Base-by-base conservation (phyloP, 768 basidiomycete species). In the Phanerochaete sordida region DNA sequence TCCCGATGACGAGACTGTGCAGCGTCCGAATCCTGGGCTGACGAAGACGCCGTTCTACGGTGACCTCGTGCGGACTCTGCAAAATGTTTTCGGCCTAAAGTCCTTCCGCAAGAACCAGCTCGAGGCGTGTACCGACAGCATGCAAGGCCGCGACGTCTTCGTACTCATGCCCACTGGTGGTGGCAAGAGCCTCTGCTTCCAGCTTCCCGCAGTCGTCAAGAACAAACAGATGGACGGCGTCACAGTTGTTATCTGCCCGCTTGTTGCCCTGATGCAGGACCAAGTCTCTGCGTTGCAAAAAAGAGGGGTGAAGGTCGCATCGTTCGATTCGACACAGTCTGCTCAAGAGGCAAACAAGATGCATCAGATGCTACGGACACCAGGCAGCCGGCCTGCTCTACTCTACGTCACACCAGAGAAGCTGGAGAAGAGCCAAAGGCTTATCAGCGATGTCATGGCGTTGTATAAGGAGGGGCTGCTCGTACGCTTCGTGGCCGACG, bases 151-250 rank as follows among this genome's bases (percentile, higher is more conserved):
- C 57, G 96, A 98, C 68, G 92, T 93, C 19, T 94, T 98, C 64
- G 92, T 98, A 19, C 81, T 98, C 8, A 95, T 98, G 85, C 97
- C 97, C 1, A 99, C 97, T 1, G 95, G 94, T 35, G 94, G 94
- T 3, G 93, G 93, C 0, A 95, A 95, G 75, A 91, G 88, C 66
- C 76, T 95, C 39, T 93, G 90, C 65, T 94, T 87, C 72, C 87
- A 98, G 71, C 85, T 98, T 1, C 97, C 97, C 0, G 95, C 94
- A 1, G 80, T 97, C 33, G 91, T 94, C 67, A 73, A 75, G 37
- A 75, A 75, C 6, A 93, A 91, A 1, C 81, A 76, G 67, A 93
- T 90, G 0, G 77, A 76, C 56, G 94, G 95, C 33, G 84, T 97
- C 2, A 93, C 95, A 0, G 79, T 99, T 56, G 95, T 99, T 30